A percentile compares a stretch with the other conserved stretches of the same genome.
phyloP scores from a whole-genome alignment of 192 early-diverging fungal genomes.

The Entomortierella chlamydospora region DNA sequence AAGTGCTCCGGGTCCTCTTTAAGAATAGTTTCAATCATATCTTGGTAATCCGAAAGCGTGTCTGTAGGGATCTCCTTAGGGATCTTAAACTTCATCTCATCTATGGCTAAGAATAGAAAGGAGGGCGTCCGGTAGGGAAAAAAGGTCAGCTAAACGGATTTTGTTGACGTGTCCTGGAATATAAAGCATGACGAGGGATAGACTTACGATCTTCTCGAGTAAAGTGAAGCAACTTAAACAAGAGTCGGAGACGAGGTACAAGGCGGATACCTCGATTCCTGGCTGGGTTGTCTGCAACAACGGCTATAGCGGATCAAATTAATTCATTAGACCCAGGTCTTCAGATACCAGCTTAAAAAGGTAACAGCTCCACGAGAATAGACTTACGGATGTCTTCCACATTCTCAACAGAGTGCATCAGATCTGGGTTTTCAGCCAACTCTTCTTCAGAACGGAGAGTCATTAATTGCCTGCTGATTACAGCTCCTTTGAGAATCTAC shows the following conservation, averaged over 20 bases:
- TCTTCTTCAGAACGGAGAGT: conserved; percentile 47
- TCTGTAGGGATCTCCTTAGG: conserved; percentile 52
- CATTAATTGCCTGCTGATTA: conserved; percentile 44
- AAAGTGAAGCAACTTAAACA: conserved; percentile 55
- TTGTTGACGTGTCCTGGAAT: not conserved
- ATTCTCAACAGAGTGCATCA: conserved; percentile 43
- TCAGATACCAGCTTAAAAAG: not conserved
- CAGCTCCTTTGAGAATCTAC: conserved; percentile 56
- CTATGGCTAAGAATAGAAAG: not conserved
- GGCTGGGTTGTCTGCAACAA: conserved; percentile 33
- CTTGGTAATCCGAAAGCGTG: conserved; percentile 43
- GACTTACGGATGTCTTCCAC: conserved; percentile 47
- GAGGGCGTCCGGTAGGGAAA: not conserved
- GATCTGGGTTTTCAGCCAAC: conserved; percentile 41
- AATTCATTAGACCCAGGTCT: not conserved
- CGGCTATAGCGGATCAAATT: conserved; percentile 9
- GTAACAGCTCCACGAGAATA: not conserved
- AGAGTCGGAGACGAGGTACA: conserved; percentile 54
- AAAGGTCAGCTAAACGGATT: not conserved
- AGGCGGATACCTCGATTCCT: conserved; percentile 24
- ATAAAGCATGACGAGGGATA: not conserved
- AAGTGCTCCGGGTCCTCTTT: conserved; percentile 25
- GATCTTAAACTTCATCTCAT: conserved; percentile 39
- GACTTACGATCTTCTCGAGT: conserved; percentile 36
- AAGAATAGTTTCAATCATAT: conserved; percentile 46